These are phyloP conservation scores for Hemileccinum impolitum DNA, from an alignment of 768 basidiomycete genomes.

Conservation along the genomic window DNA sequence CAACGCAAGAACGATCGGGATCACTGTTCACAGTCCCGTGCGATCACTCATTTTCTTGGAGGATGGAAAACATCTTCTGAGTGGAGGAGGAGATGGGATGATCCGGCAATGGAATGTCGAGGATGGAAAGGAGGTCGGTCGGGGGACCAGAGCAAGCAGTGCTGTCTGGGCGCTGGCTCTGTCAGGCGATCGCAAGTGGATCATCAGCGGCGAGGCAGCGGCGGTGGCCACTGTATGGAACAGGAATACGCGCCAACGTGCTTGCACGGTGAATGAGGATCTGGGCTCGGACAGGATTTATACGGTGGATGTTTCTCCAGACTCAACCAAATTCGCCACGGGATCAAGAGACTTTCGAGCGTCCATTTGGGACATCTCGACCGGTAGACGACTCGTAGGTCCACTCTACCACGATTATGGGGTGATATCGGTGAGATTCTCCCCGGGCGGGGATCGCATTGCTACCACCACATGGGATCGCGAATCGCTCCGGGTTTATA, in stretches of 20 bases:
- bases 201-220: background rate
- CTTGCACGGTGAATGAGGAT: background rate
- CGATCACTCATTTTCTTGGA: background rate
- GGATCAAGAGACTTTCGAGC: background rate
- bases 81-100: background rate
- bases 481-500: background rate
- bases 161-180: background rate
- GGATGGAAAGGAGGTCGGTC: background rate
- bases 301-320: background rate
- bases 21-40: background rate
- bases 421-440: constrained; percentile 1
- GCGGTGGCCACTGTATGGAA: background rate
- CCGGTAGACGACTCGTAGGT: background rate
- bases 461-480: background rate
- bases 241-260: background rate
- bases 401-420: constrained; percentile 1
- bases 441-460: background rate
- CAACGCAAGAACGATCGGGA: background rate
- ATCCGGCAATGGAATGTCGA: background rate
- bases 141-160: background rate
- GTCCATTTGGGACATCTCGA: background rate
- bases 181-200: background rate
- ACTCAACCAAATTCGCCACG: background rate
- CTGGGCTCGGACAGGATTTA: background rate
- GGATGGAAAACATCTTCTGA: background rate